Conservation (phyloP, 2,329 filamentous ascomycete species). For the Cadophora luteo-olivacea region DNA sequence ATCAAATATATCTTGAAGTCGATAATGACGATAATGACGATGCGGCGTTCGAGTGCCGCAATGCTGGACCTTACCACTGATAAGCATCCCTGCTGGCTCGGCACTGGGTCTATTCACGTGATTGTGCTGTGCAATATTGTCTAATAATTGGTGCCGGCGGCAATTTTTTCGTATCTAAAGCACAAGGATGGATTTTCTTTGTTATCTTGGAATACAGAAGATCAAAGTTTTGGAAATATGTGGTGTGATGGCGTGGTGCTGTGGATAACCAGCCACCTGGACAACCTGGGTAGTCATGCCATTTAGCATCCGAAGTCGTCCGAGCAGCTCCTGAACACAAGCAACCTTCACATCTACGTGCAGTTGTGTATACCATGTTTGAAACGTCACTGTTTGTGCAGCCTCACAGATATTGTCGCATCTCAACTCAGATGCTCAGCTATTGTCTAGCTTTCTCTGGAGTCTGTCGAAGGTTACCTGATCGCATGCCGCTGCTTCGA, state of each 20-base stretch:
- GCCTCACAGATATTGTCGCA: too few species aligned
- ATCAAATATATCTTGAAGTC: neutral
- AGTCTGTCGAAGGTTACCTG: too few species aligned
- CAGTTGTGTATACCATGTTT: too few species aligned
- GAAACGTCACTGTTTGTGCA: too few species aligned
- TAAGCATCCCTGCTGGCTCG: neutral
- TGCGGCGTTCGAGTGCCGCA: neutral
- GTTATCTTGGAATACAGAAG: neutral
- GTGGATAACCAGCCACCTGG: neutral
- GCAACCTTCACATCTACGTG: too few species aligned
- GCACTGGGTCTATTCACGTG: neutral
- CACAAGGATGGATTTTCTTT: neutral
- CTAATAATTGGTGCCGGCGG: neutral
- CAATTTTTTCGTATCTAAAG: too few species aligned
- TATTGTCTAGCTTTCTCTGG: too few species aligned
- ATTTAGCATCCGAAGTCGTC: neutral
- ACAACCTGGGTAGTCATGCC: neutral
- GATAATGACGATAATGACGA: neutral
- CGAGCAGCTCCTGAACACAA: neutral
- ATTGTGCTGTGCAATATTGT: too few species aligned
- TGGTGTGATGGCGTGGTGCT: slow-evolving; percentile 4
- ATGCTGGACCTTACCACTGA: neutral
- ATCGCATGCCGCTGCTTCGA: too few species aligned
- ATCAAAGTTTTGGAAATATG: neutral
- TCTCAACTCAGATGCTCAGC: neutral